phyloP scores from a whole-genome alignment of 768 basidiomycete species.

The Suillus clintonianus region DNA sequence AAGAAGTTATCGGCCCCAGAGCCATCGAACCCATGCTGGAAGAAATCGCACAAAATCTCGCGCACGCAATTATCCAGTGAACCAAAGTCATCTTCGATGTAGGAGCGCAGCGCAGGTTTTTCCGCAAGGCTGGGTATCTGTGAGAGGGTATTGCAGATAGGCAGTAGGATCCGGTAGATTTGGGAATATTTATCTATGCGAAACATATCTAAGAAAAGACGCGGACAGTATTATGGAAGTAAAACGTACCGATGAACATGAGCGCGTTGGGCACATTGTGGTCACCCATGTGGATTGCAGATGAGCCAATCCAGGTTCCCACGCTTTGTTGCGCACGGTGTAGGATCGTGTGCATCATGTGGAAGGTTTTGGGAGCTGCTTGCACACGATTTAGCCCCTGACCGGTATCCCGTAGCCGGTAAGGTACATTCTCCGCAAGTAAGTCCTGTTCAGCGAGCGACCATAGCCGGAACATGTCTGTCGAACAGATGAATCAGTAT shows the following conservation, averaged over 20 bases:
- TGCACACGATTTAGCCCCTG: constrained; percentile 92
- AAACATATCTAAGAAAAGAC: neutral
- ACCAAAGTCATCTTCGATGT: constrained; percentile 84
- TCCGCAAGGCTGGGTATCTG: constrained; percentile 67
- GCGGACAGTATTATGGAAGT: neutral
- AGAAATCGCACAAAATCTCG: constrained; percentile 83
- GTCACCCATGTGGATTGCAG: constrained; percentile 89
- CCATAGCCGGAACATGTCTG: constrained; percentile 91
- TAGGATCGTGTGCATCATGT: constrained; percentile 86
- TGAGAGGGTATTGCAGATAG: constrained; percentile 79
- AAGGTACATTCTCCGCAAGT: constrained; percentile 70
- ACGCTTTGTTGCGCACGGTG: constrained; percentile 81
- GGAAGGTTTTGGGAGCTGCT: constrained; percentile 83
- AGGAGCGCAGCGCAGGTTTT: constrained; percentile 71
- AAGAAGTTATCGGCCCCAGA: constrained; percentile 92
- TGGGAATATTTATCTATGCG: constrained; percentile 81
- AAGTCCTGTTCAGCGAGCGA: constrained; percentile 79
- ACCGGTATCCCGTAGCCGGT: constrained; percentile 85
- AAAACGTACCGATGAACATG: constrained; percentile 69
- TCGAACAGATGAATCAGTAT: constrained; percentile 1
- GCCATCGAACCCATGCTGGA: constrained; percentile 86
- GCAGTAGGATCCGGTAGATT: constrained; percentile 86
- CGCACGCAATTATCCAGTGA: constrained; percentile 65
- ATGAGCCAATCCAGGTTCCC: constrained; percentile 83
- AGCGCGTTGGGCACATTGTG: constrained; percentile 64